phyloP scores from a whole-genome alignment of 108 stramenopile genomes.

The Tribonema minus region DNA sequence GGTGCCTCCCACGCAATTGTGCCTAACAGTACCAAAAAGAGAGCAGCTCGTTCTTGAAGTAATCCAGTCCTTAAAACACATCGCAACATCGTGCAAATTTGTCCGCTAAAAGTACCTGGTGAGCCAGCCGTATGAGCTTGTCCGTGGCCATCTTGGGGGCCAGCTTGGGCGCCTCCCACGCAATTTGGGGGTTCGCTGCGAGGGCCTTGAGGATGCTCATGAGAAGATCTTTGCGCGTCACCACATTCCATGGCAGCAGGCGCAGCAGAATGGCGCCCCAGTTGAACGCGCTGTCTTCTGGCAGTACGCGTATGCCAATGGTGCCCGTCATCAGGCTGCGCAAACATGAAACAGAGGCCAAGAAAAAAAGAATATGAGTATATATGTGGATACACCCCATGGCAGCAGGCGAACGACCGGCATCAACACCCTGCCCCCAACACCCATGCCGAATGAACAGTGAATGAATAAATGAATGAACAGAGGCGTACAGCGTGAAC shows the following conservation, averaged over 20 bases:
- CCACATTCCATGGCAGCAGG: constrained; percentile 78
- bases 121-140: constrained; percentile 29
- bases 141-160: constrained; percentile 68
- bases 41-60: no score
- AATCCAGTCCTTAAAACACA: no score
- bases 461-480: no score
- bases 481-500: no score
- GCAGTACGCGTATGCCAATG: constrained; percentile 80
- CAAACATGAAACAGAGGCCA: background rate
- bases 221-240: constrained; percentile 73
- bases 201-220: constrained; percentile 86
- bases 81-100: no score
- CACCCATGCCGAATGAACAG: no score
- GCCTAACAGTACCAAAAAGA: no score
- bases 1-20: constrained; percentile 78
- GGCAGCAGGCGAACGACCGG: no score
- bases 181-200: constrained; percentile 75
- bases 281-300: constrained; percentile 83
- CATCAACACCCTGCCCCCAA: no score
- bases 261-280: constrained; percentile 85
- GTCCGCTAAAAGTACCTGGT: constrained; percentile 2
- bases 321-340: constrained; percentile 68
- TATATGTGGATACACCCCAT: background rate
- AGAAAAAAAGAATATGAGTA: background rate
- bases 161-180: constrained; percentile 87